Conservation (phyloP, 225 moss, liverwort and hornwort species). For the Physcomitrellopsis africana region DNA sequence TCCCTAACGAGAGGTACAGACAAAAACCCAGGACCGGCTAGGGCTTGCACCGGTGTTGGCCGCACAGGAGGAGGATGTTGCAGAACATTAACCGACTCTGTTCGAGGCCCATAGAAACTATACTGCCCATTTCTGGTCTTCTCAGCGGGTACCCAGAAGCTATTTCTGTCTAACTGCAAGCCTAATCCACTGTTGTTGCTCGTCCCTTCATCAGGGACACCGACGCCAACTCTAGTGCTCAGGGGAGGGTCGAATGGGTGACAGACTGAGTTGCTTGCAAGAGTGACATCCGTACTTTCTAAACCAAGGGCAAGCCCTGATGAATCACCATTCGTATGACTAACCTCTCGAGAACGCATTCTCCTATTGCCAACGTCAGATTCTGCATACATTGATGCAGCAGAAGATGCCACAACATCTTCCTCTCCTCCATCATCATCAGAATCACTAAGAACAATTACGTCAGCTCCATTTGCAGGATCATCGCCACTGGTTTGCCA, state of each 20-base stretch:
- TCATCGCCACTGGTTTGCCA: slow-evolving; percentile 35
- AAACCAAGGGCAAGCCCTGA: slow-evolving; percentile 46
- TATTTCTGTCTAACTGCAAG: slow-evolving; percentile 41
- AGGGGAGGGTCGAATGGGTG: slow-evolving; percentile 35
- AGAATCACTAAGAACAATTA: slow-evolving; percentile 75
- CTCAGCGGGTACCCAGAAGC: slow-evolving; percentile 43
- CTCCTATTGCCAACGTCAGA: slow-evolving; percentile 51
- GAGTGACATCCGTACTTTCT: slow-evolving; percentile 44
- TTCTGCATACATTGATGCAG: slow-evolving; percentile 49
- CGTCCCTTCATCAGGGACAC: slow-evolving; percentile 29
- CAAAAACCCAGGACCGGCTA: slow-evolving; percentile 46
- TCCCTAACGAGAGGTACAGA: slow-evolving; percentile 50
- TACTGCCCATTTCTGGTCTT: slow-evolving; percentile 44
- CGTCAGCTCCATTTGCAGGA: slow-evolving; percentile 43
- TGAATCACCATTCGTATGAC: slow-evolving; percentile 38
- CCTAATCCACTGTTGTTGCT: slow-evolving; percentile 35
- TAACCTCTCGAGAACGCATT: slow-evolving; percentile 37
- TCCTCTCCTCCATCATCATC: slow-evolving; percentile 73
- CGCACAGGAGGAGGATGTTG: slow-evolving; percentile 65
- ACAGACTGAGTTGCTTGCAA: slow-evolving; percentile 28
- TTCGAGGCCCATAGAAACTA: slow-evolving; percentile 37
- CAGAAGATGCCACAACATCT: slow-evolving; percentile 57
- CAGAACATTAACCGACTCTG: slow-evolving; percentile 29
- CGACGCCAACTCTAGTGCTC: slow-evolving; percentile 28
- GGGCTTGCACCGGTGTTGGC: slow-evolving; percentile 74